Base-by-base conservation (phyloP, 106 monocot species). In the Dendrobium chrysotoxum region DNA sequence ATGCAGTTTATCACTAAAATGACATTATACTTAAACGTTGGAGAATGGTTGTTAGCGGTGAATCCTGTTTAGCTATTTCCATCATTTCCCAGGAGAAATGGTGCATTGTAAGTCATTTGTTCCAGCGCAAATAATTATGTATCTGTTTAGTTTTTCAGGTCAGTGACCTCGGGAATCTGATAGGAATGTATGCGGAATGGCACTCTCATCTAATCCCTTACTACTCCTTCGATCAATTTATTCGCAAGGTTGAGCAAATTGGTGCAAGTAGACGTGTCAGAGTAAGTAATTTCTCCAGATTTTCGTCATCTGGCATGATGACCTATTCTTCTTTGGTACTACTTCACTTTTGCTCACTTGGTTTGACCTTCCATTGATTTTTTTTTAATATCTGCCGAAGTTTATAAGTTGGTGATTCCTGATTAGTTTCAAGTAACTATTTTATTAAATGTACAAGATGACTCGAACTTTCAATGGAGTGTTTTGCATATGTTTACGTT, bases 191-290 rank as follows among this genome's bases (percentile, higher is more conserved):
- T 79, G 82, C 85, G 3, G 83, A 96, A 58, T 96, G 96, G 96
- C 93, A 96, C 82, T 90, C 91, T 38, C 93, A 53, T 41, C 73
- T 96, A 66, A 84, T 96, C 53, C 91, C 96, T 23, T 96, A 96
- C 83, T 96, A 88, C 82, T 93, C 96, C 6, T 96, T 96, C 40
- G 85, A 90, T 83, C 96, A 96, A 77, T 96, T 96, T 77, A 82
- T 96, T 15, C 82, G 82, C 4, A 96, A 96, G 81, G 88, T 92
- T 8, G 97, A 98, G 72, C 77, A 88, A 84, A 84, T 94, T 38
- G 94, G 94, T 47, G 82, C 89, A 44, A 86, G 84, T 3, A 88
- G 81, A 72, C 89, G 92, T 47, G 94, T 98, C 81, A 89, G 89
- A 83, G 97, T 98, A 89, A 83, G 90, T 74, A 76, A 3, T 53